Evolutionary conservation across 768 basidiomycete genomes (phyloP).

Genomic region (Boletus tomentosulus): DNA sequence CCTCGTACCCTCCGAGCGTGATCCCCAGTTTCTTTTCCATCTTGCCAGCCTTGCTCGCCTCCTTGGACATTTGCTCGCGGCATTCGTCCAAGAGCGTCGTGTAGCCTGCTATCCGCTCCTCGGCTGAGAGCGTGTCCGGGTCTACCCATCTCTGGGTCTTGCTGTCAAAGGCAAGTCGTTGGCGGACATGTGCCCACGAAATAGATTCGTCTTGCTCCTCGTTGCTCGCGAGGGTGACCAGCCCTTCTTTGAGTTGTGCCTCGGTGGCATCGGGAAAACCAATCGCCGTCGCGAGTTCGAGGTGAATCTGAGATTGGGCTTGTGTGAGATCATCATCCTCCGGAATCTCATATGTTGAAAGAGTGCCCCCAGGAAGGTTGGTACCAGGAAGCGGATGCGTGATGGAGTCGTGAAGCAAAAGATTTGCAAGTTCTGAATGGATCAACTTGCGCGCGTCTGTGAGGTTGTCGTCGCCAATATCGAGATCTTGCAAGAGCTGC

Average conservation of each 20-base stretch:
- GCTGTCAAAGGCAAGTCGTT: constrained; percentile 60
- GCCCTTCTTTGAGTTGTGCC: constrained; percentile 72
- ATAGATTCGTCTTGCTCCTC: constrained; percentile 56
- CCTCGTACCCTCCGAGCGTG: constrained; percentile 87
- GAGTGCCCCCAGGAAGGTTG: constrained; percentile 63
- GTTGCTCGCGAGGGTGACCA: constrained; percentile 57
- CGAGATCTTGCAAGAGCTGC: constrained; percentile 56
- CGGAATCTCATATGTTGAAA: constrained; percentile 70
- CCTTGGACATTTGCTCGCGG: constrained; percentile 70
- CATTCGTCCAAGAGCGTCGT: constrained; percentile 53
- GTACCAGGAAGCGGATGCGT: constrained; percentile 88
- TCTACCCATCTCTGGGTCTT: constrained; percentile 63
- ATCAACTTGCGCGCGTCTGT: constrained; percentile 58
- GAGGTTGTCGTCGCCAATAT: constrained; percentile 45
- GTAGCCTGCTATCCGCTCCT: constrained; percentile 64
- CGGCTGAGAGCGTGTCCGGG: constrained; percentile 48
- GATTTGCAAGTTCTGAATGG: constrained; percentile 68
- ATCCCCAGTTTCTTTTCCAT: constrained; percentile 87
- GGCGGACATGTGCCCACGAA: constrained; percentile 72
- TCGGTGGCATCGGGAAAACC: constrained; percentile 84
- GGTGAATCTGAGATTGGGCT: constrained; percentile 70
- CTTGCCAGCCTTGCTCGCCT: constrained; percentile 79
- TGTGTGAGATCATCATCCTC: constrained; percentile 66
- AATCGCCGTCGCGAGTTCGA: constrained; percentile 73
- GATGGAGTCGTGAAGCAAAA: constrained; percentile 87